Percentiles rank a stretch among this genome's conserved stretches.
Conservation (phyloP, 1,139 yeast genomes). For the Nakaseomyces bracarensis region DNA sequence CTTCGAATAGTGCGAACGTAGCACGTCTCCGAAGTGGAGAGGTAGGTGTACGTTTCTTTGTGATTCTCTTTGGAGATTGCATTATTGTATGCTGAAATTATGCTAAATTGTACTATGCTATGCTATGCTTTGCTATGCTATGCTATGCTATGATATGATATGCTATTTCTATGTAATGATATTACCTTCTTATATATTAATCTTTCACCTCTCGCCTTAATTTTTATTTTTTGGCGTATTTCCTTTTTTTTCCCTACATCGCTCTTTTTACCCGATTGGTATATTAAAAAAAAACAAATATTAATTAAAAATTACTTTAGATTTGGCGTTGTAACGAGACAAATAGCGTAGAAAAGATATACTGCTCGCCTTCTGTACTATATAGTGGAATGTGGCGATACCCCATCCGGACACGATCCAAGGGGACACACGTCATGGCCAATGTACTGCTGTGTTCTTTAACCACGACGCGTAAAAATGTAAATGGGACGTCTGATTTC, state of each 20-base stretch:
- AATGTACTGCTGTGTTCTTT: slow-evolving; percentile 39
- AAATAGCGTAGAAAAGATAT: slow-evolving; percentile 69
- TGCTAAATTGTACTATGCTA: no score
- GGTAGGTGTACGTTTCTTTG: background rate
- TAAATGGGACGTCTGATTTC: slow-evolving; percentile 25
- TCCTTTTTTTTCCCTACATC: background rate
- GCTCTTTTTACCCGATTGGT: background rate
- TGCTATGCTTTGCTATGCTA: background rate
- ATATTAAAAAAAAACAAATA: background rate
- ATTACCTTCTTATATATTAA: no score
- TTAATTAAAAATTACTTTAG: background rate
- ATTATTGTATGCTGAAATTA: background rate
- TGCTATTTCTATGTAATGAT: no score
- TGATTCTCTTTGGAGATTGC: slow-evolving; percentile 1
- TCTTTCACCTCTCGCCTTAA: no score
- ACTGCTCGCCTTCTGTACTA: slow-evolving; percentile 73
- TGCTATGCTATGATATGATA: no score
- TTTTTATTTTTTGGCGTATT: background rate
- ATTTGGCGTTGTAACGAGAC: slow-evolving; percentile 28
- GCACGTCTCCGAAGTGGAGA: background rate
- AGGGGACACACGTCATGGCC: slow-evolving; percentile 51
- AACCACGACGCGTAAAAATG: slow-evolving; percentile 46
- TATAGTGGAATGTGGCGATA: slow-evolving; percentile 71
- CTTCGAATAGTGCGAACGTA: background rate
- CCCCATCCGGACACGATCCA: slow-evolving; percentile 58